Base-by-base conservation (phyloP, 2,329 filamentous ascomycete genomes). In the Ceratocystis huliohia region DNA sequence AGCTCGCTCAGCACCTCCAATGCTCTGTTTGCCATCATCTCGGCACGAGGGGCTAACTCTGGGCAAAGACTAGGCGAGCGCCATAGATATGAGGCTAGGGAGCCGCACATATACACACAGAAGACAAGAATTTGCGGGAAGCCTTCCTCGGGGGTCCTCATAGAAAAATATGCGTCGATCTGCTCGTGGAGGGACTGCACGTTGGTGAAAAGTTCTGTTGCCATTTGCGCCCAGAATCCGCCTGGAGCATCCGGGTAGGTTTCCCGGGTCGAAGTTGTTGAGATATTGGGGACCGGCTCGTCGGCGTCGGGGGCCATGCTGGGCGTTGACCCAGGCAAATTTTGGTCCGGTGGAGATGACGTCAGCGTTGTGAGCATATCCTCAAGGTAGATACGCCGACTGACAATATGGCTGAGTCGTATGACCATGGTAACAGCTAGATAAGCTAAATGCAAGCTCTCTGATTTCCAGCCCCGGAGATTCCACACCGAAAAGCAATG, bases 51-150 rank as follows among this genome's bases (percentile, higher is more conserved):
- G 0, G 72, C 70, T 2, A 72, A 64, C 5, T 64, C 69, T 25
- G 71, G 71, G 61, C 72, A 74, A n/a, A 74, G 69, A 30, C 69
- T 68, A 5, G 73, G 73, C 62, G 72, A 70, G 13, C 72, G 71
- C 70, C 71, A 73, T 1, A 76, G 71, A 57, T 73, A 72, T 0
- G 70, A 70, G 13, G 72, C 72, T n/a, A 77, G 70, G 0, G 74
- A 76, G 8, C 75, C 76, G 67, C 75, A 77, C 61, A 75, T 73
- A 69, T 77, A 77, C 46, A 74, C 72, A 64, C 75, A 77, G 61
- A 77, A 77, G 8, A 75, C 75, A 5, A 77, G 71, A 28, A 77
- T 74, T 63, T 72, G 74, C 5, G 73, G 74, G 61, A 73, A 75
- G 0, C 72, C 73, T 53, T 76, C 71, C n/a, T 71, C 73, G 7